Conservation (phyloP, 345 rosid genomes). For the Gossypium rotundifolium region DNA sequence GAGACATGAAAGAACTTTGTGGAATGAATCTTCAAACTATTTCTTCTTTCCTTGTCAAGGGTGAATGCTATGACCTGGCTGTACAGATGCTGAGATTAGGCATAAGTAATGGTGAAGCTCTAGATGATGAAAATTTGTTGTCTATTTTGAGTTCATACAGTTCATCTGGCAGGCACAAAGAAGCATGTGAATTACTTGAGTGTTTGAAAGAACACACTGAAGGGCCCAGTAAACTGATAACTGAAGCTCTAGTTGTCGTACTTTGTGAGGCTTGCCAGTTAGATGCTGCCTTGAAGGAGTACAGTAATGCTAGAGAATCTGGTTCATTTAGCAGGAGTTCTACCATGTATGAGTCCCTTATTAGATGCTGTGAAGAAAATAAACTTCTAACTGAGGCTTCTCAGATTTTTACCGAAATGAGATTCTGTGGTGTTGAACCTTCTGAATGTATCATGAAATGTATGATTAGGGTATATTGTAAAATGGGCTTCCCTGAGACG, state of each 20-base stretch:
- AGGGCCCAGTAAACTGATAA: constrained; percentile 44
- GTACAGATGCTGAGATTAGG: constrained; percentile 60
- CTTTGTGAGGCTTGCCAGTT: constrained; percentile 65
- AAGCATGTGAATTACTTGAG: constrained; percentile 76
- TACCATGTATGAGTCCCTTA: constrained; percentile 63
- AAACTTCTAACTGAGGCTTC: constrained; percentile 67
- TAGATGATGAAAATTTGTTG: constrained; percentile 51
- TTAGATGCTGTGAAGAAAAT: constrained; percentile 59
- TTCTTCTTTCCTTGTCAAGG: constrained; percentile 72
- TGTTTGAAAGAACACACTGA: constrained; percentile 50
- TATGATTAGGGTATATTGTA: constrained; percentile 61
- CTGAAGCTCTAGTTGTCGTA: constrained; percentile 60
- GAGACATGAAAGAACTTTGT: constrained; percentile 65
- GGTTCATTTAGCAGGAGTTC: constrained; percentile 39
- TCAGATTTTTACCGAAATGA: constrained; percentile 80
- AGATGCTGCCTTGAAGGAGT: constrained; percentile 66
- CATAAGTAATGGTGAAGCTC: constrained; percentile 42
- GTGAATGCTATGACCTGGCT: constrained; percentile 80
- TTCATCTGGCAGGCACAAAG: constrained; percentile 65
- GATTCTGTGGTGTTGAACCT: constrained; percentile 50
- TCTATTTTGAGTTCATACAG: constrained; percentile 72
- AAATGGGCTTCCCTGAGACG: constrained; percentile 82
- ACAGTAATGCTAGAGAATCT: constrained; percentile 37
- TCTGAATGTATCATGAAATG: constrained; percentile 42
- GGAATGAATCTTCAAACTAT: constrained; percentile 55